These are phyloP conservation scores for Cercophora scortea DNA, from an alignment of 495 filamentous ascomycete species.

Conservation along the genomic window DNA sequence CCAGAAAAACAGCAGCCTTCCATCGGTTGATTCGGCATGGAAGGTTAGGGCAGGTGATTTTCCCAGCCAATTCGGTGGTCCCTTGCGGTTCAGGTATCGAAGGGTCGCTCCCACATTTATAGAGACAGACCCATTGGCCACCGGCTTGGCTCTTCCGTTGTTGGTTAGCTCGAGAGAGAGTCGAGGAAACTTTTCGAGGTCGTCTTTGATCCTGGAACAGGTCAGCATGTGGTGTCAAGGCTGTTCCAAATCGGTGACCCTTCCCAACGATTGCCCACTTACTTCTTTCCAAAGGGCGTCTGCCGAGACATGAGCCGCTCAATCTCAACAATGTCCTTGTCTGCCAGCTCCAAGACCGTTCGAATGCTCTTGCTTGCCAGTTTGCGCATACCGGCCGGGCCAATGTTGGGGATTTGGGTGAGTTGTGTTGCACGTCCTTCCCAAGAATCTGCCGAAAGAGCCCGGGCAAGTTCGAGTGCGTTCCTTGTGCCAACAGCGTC, in stretches of 20 bases:
- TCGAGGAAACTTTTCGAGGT: conserved; percentile 65
- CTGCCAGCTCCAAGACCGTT: conserved; percentile 62
- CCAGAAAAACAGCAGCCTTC: conserved; percentile 67
- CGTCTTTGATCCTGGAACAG: conserved; percentile 37
- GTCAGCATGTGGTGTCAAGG: too few species aligned
- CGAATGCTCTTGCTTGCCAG: conserved; percentile 63
- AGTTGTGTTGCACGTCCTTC: conserved; percentile 78
- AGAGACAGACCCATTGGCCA: conserved; percentile 30
- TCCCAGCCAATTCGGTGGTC: conserved; percentile 51
- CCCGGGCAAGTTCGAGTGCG: conserved; percentile 71
- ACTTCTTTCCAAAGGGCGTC: conserved; percentile 70
- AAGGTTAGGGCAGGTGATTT: conserved; percentile 63
- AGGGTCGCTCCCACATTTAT: conserved; percentile 61
- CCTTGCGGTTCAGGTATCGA: conserved; percentile 63
- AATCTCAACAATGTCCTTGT: conserved; percentile 59
- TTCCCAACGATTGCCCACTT: too few species aligned
- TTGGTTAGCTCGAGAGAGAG: conserved; percentile 25
- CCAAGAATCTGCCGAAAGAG: conserved; percentile 75
- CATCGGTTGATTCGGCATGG: conserved; percentile 69
- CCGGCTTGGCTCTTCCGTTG: not conserved
- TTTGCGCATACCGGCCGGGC: conserved; percentile 68
- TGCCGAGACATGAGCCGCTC: conserved; percentile 72
- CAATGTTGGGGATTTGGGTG: conserved; percentile 80
- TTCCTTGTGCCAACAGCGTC: conserved; percentile 61
- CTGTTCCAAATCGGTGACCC: too few species aligned